Conservation (phyloP, 2,329 filamentous ascomycete genomes). For the Arthrobotrys conoides region DNA sequence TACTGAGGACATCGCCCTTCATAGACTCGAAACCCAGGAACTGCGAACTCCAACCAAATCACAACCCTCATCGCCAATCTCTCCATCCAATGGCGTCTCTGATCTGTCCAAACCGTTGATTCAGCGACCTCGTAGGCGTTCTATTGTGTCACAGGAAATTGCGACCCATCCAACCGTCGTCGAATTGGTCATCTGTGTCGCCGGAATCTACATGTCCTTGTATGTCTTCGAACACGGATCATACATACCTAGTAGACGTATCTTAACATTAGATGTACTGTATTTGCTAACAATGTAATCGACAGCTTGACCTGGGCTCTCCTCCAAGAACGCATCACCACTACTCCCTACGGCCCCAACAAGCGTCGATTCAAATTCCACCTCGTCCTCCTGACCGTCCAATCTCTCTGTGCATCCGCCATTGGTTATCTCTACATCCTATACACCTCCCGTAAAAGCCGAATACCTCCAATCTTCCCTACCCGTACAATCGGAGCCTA, state of each 20-base stretch:
- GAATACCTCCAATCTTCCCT: constrained; percentile 78
- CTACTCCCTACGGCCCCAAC: constrained; percentile 81
- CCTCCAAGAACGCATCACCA: constrained; percentile 97
- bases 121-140: constrained; percentile 48
- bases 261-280: background rate
- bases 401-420: constrained; percentile 87
- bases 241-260: background rate
- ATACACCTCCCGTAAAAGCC: constrained; percentile 71
- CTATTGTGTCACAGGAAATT: constrained; percentile 52
- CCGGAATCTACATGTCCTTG: constrained; percentile 97
- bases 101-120: constrained; percentile 38
- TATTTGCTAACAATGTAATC: constrained; percentile 12
- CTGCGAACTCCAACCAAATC: constrained; percentile 57
- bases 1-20: constrained; percentile 57
- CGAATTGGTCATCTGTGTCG: constrained; percentile 88
- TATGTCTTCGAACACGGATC: constrained; percentile 69
- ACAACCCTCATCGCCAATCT: constrained; percentile 49
- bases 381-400: constrained; percentile 95
- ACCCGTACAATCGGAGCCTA: constrained; percentile 80
- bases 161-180: constrained; percentile 68
- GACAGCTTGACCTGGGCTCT: constrained; percentile 91
- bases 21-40: constrained; percentile 56
- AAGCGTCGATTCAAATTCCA: constrained; percentile 90
- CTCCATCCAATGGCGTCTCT: constrained; percentile 47
- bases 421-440: constrained; percentile 86